Evolutionary conservation across 352 stramenopile genomes (phyloP).

Genomic region (Phytophthora pini): DNA sequence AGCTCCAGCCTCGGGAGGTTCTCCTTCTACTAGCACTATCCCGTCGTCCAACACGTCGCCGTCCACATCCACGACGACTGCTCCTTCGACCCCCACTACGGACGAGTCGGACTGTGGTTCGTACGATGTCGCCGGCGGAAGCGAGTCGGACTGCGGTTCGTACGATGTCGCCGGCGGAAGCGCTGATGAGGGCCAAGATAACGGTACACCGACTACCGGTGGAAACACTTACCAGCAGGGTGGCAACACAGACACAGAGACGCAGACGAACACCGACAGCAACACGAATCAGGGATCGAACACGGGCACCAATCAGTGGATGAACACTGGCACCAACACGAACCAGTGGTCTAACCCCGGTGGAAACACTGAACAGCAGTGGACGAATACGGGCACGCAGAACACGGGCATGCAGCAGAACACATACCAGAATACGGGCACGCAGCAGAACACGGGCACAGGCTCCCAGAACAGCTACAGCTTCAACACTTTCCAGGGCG

Average conservation of each 20-base stretch:
- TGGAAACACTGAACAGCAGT: slow-evolving; percentile 3
- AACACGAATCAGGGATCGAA: too few relatives aligned
- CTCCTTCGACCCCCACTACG: slow-evolving; percentile 5
- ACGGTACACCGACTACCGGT: background rate
- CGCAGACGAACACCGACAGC: too few relatives aligned
- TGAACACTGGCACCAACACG: background rate
- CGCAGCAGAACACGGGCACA: background rate
- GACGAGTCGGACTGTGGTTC: slow-evolving; percentile 20
- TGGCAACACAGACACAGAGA: too few relatives aligned
- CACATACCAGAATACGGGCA: slow-evolving; percentile 5
- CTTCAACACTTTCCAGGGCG: slow-evolving; percentile 22
- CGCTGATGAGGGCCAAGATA: slow-evolving; percentile 7
- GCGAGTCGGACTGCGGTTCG: slow-evolving; percentile 7
- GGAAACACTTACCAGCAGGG: slow-evolving; percentile 8
- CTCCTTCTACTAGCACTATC: slow-evolving; percentile 15
- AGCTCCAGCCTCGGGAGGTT: background rate
- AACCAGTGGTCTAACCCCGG: background rate
- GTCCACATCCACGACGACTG: slow-evolving; percentile 16
- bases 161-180: slow-evolving; percentile 12
- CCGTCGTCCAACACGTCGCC: slow-evolving; percentile 16
- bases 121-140: slow-evolving; percentile 8
- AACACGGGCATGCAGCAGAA: slow-evolving; percentile 5
- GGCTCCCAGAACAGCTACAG: slow-evolving; percentile 25
- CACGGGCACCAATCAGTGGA: too few relatives aligned
- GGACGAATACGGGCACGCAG: background rate